Evolutionary conservation across 148 eudicot genomes (phyloP).

Genomic region (Vaccinium darrowii): DNA sequence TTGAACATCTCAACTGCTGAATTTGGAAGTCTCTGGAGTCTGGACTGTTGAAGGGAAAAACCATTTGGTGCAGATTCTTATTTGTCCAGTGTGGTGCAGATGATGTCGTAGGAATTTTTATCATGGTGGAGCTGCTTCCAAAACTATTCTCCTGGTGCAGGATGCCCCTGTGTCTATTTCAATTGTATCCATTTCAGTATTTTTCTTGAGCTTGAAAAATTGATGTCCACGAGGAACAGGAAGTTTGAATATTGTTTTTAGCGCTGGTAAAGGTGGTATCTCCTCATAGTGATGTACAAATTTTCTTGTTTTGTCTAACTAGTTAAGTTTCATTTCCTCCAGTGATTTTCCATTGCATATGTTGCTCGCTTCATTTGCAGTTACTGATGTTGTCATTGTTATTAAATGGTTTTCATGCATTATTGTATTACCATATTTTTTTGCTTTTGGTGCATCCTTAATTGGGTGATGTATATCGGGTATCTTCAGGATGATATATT

Average conservation of each 20-base stretch:
- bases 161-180: neutral
- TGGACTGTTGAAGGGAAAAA: neutral
- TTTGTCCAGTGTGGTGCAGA: neutral
- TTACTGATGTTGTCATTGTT: neutral
- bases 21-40: neutral
- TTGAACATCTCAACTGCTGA: neutral
- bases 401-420: neutral
- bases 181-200: neutral
- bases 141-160: neutral
- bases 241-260: slow-evolving; percentile 2
- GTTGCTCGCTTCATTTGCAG: neutral
- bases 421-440: neutral
- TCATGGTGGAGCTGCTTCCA: neutral
- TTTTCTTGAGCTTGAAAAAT: slow-evolving; percentile 8
- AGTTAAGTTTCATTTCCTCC: neutral
- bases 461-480: slow-evolving; percentile 21
- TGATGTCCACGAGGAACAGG: neutral
- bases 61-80: neutral
- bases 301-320: neutral
- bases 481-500: slow-evolving; percentile 83
- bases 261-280: neutral
- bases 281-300: neutral
- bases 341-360: neutral
- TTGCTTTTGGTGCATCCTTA: neutral
- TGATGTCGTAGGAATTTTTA: neutral